A percentile compares a stretch with the other conserved stretches of the same genome.
Evolutionary conservation across 2,329 filamentous ascomycete species (phyloP).

Genomic region (Dothiorella sarmentorum): DNA sequence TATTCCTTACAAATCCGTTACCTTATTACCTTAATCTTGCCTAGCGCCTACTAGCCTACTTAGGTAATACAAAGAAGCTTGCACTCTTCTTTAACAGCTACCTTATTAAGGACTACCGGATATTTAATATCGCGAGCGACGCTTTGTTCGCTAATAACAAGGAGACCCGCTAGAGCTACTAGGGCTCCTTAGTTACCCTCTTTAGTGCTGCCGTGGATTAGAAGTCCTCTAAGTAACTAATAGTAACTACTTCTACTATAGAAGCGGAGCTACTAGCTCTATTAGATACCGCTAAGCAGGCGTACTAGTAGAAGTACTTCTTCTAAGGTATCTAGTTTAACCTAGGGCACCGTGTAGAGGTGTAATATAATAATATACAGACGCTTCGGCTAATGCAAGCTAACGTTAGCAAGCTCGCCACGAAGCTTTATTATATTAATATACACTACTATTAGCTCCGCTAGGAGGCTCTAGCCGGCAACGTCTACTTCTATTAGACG

Average conservation of each 20-base stretch:
- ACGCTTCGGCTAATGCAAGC: no score
- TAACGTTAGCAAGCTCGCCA: no score
- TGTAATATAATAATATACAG: neutral
- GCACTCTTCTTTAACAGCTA: conserved; percentile 18
- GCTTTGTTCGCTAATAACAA: conserved; percentile 23
- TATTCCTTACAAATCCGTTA: conserved; percentile 21
- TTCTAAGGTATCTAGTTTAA: conserved; percentile 21
- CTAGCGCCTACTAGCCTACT: conserved; percentile 20
- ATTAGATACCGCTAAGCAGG: conserved; percentile 17
- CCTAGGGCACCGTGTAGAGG: neutral
- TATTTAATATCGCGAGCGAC: conserved; percentile 19
- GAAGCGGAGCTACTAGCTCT: conserved; percentile 23
- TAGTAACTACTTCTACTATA: conserved; percentile 24
- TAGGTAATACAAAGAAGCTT: conserved; percentile 11
- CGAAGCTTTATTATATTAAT: no score
- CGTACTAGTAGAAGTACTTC: conserved; percentile 19
- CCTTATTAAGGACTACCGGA: conserved; percentile 7
- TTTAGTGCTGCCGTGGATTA: conserved; percentile 23
- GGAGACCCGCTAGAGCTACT: conserved; percentile 20
- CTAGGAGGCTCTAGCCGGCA: no score
- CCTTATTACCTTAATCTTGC: conserved; percentile 20
- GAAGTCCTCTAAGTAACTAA: conserved; percentile 21
- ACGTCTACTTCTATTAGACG: no score
- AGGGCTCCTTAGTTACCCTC: conserved; percentile 27
- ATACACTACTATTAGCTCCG: no score